phyloP scores from a whole-genome alignment of 768 basidiomycete species.

The Imleria badia region DNA sequence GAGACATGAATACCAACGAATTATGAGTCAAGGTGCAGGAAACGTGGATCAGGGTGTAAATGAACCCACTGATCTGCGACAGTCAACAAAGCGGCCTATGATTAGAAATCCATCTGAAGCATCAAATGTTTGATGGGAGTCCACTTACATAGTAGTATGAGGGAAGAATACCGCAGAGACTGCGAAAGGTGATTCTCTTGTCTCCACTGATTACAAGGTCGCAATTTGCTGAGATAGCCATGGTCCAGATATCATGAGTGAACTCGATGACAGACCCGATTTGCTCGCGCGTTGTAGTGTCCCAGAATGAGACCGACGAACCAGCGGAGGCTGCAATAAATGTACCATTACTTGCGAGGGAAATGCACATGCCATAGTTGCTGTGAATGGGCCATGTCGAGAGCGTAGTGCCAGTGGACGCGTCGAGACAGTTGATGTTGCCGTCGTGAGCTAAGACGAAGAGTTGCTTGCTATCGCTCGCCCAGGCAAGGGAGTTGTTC shows the following conservation, averaged over 20 bases:
- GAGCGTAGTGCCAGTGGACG: neutral
- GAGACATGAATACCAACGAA: too few species aligned
- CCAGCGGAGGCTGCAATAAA: neutral
- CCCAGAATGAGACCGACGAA: constrained; percentile 9
- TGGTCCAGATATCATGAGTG: neutral
- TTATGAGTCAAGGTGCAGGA: neutral
- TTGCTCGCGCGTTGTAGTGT: neutral
- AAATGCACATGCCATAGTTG: neutral
- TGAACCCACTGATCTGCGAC: neutral
- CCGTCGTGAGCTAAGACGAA: neutral
- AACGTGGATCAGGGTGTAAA: neutral
- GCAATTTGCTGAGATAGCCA: neutral
- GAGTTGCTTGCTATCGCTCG: neutral
- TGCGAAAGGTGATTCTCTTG: neutral
- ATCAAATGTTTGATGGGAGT: neutral
- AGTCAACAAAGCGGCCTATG: too few species aligned
- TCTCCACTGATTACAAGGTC: neutral
- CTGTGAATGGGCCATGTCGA: neutral
- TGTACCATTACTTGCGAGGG: neutral
- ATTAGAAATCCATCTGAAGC: neutral
- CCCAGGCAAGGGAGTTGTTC: neutral
- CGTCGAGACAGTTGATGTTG: neutral
- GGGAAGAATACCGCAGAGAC: neutral
- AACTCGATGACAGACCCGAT: neutral
- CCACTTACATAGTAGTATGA: neutral